Evolutionary conservation across 2,329 filamentous ascomycete species (phyloP), one percentile per base, ranked within the genome.

Genomic region (Penicillium sclerotiorum): DNA sequence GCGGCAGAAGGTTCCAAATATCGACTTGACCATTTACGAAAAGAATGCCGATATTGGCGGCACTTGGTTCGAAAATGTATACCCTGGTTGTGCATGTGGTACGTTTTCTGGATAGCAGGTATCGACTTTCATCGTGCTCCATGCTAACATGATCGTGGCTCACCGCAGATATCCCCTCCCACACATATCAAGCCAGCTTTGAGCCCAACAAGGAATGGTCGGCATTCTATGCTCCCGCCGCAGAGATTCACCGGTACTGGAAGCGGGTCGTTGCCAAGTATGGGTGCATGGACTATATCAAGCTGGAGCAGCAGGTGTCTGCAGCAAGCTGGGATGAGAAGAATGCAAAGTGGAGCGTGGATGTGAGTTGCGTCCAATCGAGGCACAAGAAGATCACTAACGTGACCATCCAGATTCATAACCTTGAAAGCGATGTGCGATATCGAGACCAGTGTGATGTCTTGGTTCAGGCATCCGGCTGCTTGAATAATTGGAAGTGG

Each of bases 161-260:
- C 13, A 12, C 37, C 36, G 12, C 8, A 69, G 75, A 79, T 56
- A 76, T 78, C 21, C 76, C 76, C 1, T 67, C 67, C 5, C 75
- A 78, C 40, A 74, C 72, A 21, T 79, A 79, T 43, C 76, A 80
- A 49, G 80, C 77, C 52, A 73, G 72, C 6, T 81, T 78, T 67
- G 77, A 77, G 50, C 78, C 77, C 0, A 70, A 69, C 43, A 65
- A 66, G 40, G 62, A 77, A 67, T 79, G 76, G 77, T 72, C 70
- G 5, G 71, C 74, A 11, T 79, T 77, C 59, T 80, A 78, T 58
- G 75, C 73, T 2, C 72, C 72, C 23, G 70, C 73, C 0, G 68
- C 72, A 1, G 77, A 80, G 59, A 80, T 81, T 11, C 75, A 74
- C 66, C 60, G 66, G 15, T 80, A 80, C 49, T 68, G 79, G 51